Evolutionary conservation across 768 basidiomycete species (phyloP).

Genomic region (Collybia nuda): DNA sequence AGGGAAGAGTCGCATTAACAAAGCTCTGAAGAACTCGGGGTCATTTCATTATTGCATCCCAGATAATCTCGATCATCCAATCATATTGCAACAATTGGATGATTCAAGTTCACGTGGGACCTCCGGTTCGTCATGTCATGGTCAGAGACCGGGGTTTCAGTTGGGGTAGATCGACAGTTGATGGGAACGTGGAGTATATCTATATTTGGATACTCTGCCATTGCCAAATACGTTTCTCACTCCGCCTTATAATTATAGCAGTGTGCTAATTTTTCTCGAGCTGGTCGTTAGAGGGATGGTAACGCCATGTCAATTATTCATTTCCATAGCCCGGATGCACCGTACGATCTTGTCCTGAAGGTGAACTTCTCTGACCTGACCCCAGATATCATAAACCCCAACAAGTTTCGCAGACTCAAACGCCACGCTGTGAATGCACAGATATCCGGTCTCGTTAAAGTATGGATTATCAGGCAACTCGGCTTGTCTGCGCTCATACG

Average conservation of each 20-base stretch:
- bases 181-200: too few species aligned
- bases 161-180: too few species aligned
- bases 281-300: conserved; percentile 11
- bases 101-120: too few species aligned
- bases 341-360: conserved; percentile 26
- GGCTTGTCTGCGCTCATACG: not conserved
- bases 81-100: too few species aligned
- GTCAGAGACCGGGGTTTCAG: too few species aligned
- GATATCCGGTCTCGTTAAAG: conserved; percentile 43
- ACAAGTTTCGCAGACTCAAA: conserved; percentile 42
- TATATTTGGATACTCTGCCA: too few species aligned
- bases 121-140: too few species aligned
- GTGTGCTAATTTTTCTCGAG: not conserved
- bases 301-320: conserved; percentile 17
- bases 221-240: too few species aligned
- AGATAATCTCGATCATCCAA: too few species aligned
- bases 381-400: conserved; percentile 36
- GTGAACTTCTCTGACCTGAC: not conserved
- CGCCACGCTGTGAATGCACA: conserved; percentile 32
- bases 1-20: not conserved
- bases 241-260: not conserved
- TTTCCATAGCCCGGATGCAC: conserved; percentile 43
- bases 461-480: conserved; percentile 1
- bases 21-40: too few species aligned
- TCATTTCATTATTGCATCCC: too few species aligned